phyloP scores from a whole-genome alignment of 176 grass and related monocot species.

The Calamus simplicifolius region DNA sequence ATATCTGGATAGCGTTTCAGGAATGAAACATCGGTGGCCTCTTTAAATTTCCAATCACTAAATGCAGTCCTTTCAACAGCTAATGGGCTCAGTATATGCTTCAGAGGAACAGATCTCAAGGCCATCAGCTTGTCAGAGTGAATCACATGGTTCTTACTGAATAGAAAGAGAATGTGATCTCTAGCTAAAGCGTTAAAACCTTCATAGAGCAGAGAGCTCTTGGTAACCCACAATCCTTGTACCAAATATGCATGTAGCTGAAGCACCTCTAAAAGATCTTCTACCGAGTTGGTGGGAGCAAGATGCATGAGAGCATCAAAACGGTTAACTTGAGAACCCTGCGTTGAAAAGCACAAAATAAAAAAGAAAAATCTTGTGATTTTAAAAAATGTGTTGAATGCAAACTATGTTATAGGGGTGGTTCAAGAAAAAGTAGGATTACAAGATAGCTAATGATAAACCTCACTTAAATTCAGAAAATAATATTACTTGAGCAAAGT shows the following conservation, averaged over 20 bases:
- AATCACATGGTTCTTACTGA: slow-evolving; percentile 43
- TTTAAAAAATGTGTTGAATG: too few relatives aligned
- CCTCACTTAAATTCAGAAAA: too few relatives aligned
- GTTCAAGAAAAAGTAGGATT: too few relatives aligned
- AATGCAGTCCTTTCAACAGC: slow-evolving; percentile 36
- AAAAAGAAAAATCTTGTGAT: too few relatives aligned
- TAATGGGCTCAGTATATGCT: slow-evolving; percentile 26
- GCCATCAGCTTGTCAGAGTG: slow-evolving; percentile 2
- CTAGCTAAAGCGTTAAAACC: slow-evolving; percentile 31
- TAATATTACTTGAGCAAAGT: too few relatives aligned
- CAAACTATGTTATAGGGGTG: too few relatives aligned
- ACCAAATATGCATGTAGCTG: slow-evolving; percentile 50
- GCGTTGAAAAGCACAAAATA: slow-evolving; percentile 6
- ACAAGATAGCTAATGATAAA: too few relatives aligned
- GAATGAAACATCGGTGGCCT: slow-evolving; percentile 37
- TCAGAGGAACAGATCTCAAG: not conserved
- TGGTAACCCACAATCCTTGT: slow-evolving; percentile 63
- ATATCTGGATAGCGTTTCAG: slow-evolving; percentile 40
- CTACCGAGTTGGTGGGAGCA: slow-evolving; percentile 38
- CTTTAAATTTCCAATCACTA: slow-evolving; percentile 51
- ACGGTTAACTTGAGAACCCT: slow-evolving; percentile 48
- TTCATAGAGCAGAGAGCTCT: slow-evolving; percentile 61
- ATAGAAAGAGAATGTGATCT: slow-evolving; percentile 39
- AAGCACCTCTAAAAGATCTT: slow-evolving; percentile 46
- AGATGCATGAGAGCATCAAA: slow-evolving; percentile 66